Percentiles rank a stretch among this genome's conserved stretches.
Conservation (phyloP, 192 early-diverging fungal genomes). For the Podila epigama region DNA sequence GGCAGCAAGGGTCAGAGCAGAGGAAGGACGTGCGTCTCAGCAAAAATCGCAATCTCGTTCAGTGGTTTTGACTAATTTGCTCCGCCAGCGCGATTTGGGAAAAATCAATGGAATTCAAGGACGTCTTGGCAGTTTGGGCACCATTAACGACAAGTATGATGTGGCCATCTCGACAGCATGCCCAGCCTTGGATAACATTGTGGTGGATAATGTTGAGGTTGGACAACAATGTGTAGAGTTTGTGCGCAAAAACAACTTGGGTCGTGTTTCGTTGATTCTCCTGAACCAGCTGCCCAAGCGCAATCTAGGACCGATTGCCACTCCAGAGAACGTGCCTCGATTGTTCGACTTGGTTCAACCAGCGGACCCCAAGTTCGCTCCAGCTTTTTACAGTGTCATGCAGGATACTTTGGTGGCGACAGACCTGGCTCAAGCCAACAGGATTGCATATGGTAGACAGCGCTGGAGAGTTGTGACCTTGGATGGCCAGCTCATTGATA, state of each 20-base stretch:
- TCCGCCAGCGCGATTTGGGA: constrained; percentile 76
- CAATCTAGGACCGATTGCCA: constrained; percentile 59
- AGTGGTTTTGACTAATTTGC: constrained; percentile 70
- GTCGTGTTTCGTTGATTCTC: constrained; percentile 84
- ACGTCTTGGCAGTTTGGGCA: constrained; percentile 95
- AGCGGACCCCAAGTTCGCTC: constrained; percentile 72
- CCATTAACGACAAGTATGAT: constrained; percentile 93
- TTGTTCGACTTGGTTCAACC: constrained; percentile 91
- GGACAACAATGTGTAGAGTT: constrained; percentile 92
- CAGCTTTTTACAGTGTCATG: constrained; percentile 89
- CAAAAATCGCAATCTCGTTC: constrained; percentile 71
- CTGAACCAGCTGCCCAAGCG: constrained; percentile 75
- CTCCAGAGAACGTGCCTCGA: constrained; percentile 83
- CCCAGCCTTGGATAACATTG: constrained; percentile 82
- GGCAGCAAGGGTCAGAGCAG: constrained; percentile 67
- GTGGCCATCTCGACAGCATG: constrained; percentile 95
- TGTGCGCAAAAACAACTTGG: constrained; percentile 84
- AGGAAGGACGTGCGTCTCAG: constrained; percentile 71
- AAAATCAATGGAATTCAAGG: constrained; percentile 80
- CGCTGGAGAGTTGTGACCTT: constrained; percentile 95
- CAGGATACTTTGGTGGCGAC: constrained; percentile 87
- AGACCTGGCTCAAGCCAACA: constrained; percentile 84
- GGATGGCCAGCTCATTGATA: constrained; percentile 91
- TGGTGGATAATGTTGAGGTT: constrained; percentile 87
- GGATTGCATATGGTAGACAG: constrained; percentile 82